Conservation (phyloP, 495 filamentous ascomycete genomes). For the Podospora bellae-mahoneyi region DNA sequence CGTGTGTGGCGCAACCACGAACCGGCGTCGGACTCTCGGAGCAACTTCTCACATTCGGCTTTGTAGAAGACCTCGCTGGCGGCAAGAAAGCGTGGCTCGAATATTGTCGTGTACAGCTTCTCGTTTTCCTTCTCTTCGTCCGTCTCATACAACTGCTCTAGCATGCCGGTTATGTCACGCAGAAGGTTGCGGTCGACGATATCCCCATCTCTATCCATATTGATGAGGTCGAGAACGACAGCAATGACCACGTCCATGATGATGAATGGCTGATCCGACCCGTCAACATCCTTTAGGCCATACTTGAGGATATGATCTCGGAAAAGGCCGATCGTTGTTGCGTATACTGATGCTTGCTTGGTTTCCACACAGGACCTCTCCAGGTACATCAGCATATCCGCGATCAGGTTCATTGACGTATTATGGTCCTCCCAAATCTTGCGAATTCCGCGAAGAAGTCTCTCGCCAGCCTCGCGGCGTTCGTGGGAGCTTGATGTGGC, state of each 20-base stretch:
- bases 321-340: conserved; percentile 79
- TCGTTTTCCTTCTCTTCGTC: conserved; percentile 67
- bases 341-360: conserved; percentile 73
- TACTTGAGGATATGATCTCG: conserved; percentile 72
- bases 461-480: conserved; percentile 74
- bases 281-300: conserved; percentile 37
- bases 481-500: conserved; percentile 65
- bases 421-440: conserved; percentile 84
- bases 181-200: conserved; percentile 81
- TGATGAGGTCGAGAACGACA: conserved; percentile 85
- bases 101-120: conserved; percentile 78
- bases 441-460: conserved; percentile 72
- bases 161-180: conserved; percentile 81
- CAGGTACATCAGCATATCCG: conserved; percentile 98
- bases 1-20: conserved; percentile 78
- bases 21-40: conserved; percentile 75
- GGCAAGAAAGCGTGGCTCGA: conserved; percentile 73
- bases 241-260: conserved; percentile 71
- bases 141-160: conserved; percentile 84
- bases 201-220: conserved; percentile 87
- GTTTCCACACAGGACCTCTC: conserved; percentile 79
- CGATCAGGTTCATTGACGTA: conserved; percentile 92
- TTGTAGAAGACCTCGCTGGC: conserved; percentile 72
- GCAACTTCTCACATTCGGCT: conserved; percentile 64
- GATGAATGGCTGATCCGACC: conserved; percentile 34